phyloP scores from a whole-genome alignment of 805 yeast species.

The Candida taoyuanica region DNA sequence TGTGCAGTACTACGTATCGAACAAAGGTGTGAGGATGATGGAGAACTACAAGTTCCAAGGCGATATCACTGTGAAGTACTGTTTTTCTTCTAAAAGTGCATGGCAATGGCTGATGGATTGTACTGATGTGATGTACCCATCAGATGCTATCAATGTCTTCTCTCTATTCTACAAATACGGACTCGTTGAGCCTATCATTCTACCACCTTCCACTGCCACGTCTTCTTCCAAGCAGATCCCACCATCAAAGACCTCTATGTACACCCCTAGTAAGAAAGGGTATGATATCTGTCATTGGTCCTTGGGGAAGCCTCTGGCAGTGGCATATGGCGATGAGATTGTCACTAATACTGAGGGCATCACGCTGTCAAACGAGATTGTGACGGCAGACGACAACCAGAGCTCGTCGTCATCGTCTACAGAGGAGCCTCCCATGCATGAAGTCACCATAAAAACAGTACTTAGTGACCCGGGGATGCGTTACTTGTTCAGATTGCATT shows the following conservation, averaged over 20 bases:
- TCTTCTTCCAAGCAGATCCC: constrained; percentile 27
- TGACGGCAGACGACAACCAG: constrained; percentile 1
- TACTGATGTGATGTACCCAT: constrained; percentile 56
- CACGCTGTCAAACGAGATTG: constrained; percentile 18
- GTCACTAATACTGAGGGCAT: constrained; percentile 11
- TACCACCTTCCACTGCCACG: constrained; percentile 32
- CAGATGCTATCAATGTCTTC: constrained; percentile 52
- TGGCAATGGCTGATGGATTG: constrained; percentile 91
- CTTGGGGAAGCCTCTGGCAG: constrained; percentile 1
- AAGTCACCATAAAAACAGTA: constrained; percentile 33
- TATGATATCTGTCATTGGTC: constrained; percentile 35
- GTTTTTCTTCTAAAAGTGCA: constrained; percentile 70
- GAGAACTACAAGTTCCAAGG: constrained; percentile 35
- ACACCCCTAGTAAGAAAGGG: constrained; percentile 41
- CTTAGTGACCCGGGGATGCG: constrained; percentile 73
- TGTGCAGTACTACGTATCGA: constrained; percentile 70
- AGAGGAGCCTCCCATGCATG: constrained; percentile 13
- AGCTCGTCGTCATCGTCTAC: constrained; percentile 15
- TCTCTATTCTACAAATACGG: constrained; percentile 43
- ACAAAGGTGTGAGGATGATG: constrained; percentile 60
- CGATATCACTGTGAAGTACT: constrained; percentile 33
- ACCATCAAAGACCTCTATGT: constrained; percentile 37
- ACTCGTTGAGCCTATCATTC: constrained; percentile 41
- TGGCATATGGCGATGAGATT: constrained; percentile 19
- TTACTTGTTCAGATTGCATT: constrained; percentile 59